These are phyloP conservation scores for Colletotrichum tanaceti DNA, from an alignment of 2,329 filamentous ascomycete genomes.

Conservation along the genomic window DNA sequence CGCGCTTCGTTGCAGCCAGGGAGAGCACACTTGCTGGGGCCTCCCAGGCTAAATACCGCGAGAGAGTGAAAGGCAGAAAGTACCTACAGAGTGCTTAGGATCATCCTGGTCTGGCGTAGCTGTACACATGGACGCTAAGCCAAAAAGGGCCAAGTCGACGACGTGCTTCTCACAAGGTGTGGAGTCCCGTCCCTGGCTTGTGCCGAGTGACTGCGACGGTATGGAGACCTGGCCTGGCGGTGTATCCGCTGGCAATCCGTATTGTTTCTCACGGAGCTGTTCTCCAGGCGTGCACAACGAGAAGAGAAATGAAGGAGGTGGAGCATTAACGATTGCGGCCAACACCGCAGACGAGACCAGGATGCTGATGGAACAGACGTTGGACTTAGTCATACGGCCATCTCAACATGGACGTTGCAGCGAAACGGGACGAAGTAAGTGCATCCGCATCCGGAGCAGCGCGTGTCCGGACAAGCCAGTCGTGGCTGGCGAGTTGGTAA, in stretches of 20 bases:
- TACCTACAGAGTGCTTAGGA: constrained; percentile 32
- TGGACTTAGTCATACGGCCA: constrained; percentile 30
- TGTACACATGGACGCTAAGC: constrained; percentile 42
- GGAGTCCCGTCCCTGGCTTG: constrained; percentile 30
- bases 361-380: constrained; percentile 12
- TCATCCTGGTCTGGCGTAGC: constrained; percentile 45
- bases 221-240: constrained; percentile 26
- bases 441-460: background rate
- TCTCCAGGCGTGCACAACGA: background rate
- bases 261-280: background rate
- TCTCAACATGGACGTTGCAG: constrained; percentile 28
- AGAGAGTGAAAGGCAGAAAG: constrained; percentile 8
- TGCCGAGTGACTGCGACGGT: constrained; percentile 30
- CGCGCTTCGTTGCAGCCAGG: constrained; percentile 12
- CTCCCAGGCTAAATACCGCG: background rate
- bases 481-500: constrained; percentile 11
- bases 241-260: constrained; percentile 25
- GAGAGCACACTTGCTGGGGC: constrained; percentile 1
- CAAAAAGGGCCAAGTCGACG: constrained; percentile 25
- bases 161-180: constrained; percentile 31
- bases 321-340: background rate
- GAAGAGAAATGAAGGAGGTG: background rate
- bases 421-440: constrained; percentile 32
- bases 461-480: background rate
- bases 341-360: background rate